Conservation (phyloP, 495 filamentous ascomycete species). For the Tricharina praecox region DNA sequence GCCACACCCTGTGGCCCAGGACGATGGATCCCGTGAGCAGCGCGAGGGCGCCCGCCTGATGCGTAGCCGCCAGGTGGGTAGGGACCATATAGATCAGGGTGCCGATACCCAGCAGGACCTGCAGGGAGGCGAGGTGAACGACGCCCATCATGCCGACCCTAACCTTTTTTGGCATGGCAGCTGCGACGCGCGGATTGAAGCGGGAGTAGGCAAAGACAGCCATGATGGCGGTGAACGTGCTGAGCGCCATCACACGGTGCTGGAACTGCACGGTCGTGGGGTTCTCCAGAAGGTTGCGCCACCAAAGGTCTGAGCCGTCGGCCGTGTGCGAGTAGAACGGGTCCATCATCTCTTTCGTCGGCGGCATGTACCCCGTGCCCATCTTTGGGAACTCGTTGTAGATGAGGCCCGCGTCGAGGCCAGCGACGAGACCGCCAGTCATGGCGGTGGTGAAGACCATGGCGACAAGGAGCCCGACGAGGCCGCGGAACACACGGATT, state of each 20-base stretch:
- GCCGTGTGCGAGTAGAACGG: slow-evolving; percentile 65
- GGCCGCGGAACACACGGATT: slow-evolving; percentile 54
- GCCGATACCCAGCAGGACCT: slow-evolving; percentile 70
- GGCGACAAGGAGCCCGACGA: slow-evolving; percentile 49
- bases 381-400: slow-evolving; percentile 98
- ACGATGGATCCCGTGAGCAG: slow-evolving; percentile 68
- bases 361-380: slow-evolving; percentile 68
- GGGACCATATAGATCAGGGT: slow-evolving; percentile 90
- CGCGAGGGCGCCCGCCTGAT: slow-evolving; percentile 81
- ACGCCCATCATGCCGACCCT: slow-evolving; percentile 60
- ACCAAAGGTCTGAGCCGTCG: slow-evolving; percentile 68
- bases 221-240: slow-evolving; percentile 68
- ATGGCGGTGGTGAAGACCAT: slow-evolving; percentile 81
- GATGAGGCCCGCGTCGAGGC: slow-evolving; percentile 86
- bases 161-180: slow-evolving; percentile 45
- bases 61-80: slow-evolving; percentile 67
- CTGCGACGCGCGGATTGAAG: slow-evolving; percentile 42
- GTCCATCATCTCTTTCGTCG: slow-evolving; percentile 63
- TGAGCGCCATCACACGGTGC: slow-evolving; percentile 79
- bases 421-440: slow-evolving; percentile 84
- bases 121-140: slow-evolving; percentile 62
- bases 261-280: slow-evolving; percentile 86
- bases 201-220: slow-evolving; percentile 61
- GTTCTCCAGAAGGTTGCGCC: slow-evolving; percentile 95
- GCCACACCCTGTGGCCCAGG: slow-evolving; percentile 35